Evolutionary conservation across 768 basidiomycete species (phyloP).

Genomic region (Leccinum subgranulosum): DNA sequence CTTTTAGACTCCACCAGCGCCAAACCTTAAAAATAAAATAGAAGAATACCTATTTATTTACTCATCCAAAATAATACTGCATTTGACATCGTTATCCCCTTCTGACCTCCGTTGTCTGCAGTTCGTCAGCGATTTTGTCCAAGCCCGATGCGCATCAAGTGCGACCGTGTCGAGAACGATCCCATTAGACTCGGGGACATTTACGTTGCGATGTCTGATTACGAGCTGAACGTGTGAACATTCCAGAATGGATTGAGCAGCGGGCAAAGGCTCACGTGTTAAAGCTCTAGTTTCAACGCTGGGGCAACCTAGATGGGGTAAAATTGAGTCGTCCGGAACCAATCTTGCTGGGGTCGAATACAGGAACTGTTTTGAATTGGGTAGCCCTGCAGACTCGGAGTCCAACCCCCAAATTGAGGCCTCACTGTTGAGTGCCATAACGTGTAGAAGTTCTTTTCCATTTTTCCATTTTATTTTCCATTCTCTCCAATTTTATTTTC

Average conservation of each 20-base stretch:
- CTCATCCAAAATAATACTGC: constrained; percentile 4
- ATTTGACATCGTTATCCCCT: constrained; percentile 26
- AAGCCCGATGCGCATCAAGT: constrained; percentile 4
- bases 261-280: constrained; percentile 8
- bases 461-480: neutral
- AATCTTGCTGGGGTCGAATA: neutral
- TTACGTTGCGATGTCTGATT: constrained; percentile 5
- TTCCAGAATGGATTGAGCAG: neutral
- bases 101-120: constrained; percentile 11
- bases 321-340: neutral
- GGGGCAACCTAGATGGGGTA: constrained; percentile 6
- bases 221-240: constrained; percentile 13
- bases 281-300: constrained; percentile 12
- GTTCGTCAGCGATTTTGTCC: constrained; percentile 8
- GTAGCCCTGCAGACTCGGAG: neutral
- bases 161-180: constrained; percentile 10
- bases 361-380: neutral
- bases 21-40: constrained; percentile 7
- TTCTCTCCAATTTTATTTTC: neutral
- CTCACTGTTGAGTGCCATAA: constrained; percentile 3
- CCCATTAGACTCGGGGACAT: constrained; percentile 9
- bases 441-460: neutral
- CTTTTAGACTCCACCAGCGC: constrained; percentile 18
- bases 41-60: neutral
- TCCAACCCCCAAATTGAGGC: neutral